Conservation (phyloP, 495 filamentous ascomycete species). For the Bryoglossum gracile region DNA sequence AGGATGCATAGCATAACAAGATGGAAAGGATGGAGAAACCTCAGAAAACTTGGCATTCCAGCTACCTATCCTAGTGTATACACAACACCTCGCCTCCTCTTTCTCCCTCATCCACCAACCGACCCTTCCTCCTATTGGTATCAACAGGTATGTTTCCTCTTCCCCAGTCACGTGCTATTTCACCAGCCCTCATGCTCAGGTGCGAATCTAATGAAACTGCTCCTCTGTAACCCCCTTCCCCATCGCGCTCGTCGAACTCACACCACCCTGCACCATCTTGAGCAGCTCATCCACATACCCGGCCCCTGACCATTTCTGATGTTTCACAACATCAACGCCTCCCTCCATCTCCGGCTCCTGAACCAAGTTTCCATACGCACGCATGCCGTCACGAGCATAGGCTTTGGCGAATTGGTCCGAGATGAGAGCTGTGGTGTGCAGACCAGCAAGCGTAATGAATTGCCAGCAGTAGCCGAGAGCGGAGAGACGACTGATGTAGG, state of each 20-base stretch:
- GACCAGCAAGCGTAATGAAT: constrained; percentile 97
- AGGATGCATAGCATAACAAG: too few relatives aligned
- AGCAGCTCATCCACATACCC: constrained; percentile 89
- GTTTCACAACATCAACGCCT: constrained; percentile 88
- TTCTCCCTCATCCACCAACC: neutral
- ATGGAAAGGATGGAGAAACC: too few relatives aligned
- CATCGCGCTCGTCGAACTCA: constrained; percentile 90
- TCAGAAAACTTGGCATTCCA: too few relatives aligned
- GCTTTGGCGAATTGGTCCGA: constrained; percentile 80
- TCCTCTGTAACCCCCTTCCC: constrained; percentile 97
- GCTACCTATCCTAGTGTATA: neutral
- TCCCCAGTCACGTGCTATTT: neutral
- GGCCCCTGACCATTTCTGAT: constrained; percentile 97
- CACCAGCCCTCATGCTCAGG: neutral
- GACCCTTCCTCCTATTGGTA: neutral
- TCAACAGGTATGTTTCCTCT: neutral
- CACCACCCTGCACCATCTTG: constrained; percentile 95
- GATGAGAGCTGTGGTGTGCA: constrained; percentile 92
- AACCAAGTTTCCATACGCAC: constrained; percentile 91
- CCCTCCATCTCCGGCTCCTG: constrained; percentile 95
- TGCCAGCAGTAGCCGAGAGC: constrained; percentile 96
- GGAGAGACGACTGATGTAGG: constrained; percentile 87
- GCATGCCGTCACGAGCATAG: constrained; percentile 78
- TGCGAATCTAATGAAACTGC: constrained; percentile 57
- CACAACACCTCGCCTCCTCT: neutral